Evolutionary conservation across 306 rosid species (phyloP), one percentile per base, ranked within the genome.

Genomic region (Pyrus communis): DNA sequence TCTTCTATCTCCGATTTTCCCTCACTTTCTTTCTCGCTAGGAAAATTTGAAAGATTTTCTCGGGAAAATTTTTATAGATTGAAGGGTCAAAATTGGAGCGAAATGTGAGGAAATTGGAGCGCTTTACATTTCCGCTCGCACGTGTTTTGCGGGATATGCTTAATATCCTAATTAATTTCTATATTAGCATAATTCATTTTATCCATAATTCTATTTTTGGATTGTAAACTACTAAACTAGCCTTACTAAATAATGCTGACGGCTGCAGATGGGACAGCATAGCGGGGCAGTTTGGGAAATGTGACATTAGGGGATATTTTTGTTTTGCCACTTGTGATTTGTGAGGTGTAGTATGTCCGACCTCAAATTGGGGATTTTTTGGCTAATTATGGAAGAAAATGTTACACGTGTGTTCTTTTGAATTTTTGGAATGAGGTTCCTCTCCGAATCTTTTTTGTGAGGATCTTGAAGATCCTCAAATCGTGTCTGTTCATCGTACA

Each of bases 361-460:
- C 73, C 80, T 73, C 84, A 42, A 3, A 6, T 21, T 4, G 54
- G 76, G 23, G 49, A 23, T 11, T 61, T 13, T 46, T 68, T 75
- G 43, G 62, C 31, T 31, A 11, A 28, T 38, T 60, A 30, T 86
- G 93, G 84, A 74, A 42, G 67, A 18, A 38, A 64, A 21, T 15
- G 21, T 5, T 46, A 71, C 84, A 85, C 87, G 94, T 85, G 81
- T 76, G 42, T 59, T 55, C 65, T 38, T 38, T 7, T 38, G 42
- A 38, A 7, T 38, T 60, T 13, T 4, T 3, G 35, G 35, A 33
- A 33, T 1, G 35, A 1, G 7, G 4, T 2, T 30, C 31, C 31
- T 30, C 4, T 30, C 31, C 4, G 31, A 3, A 3, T 30, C 4
- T 25, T 3, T 30, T 3, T 30, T 30, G 0, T 3, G 31, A 30